Base-by-base conservation (phyloP, 805 yeast genomes). In the Candida hispaniensis region DNA sequence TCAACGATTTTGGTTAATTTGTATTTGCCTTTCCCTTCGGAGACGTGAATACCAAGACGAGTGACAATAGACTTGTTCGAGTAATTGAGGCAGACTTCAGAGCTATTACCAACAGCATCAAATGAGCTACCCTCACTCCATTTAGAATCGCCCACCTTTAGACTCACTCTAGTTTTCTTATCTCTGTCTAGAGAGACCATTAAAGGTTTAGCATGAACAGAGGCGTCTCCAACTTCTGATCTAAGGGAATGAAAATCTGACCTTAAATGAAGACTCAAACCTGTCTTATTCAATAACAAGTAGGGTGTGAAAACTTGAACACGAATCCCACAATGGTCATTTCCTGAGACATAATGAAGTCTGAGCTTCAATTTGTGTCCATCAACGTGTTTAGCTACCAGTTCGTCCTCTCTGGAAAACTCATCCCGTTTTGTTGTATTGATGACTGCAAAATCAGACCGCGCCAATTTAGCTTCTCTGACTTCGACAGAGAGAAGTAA, bases 11-110 rank as follows among this genome's bases (percentile, higher is more conserved):
- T 83, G 0, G 93, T 70, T 42, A 79, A 52, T 36, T 72, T 67
- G 54, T 80, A 88, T 41, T 74, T 75, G 2, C 96, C 97, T 43
- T 73, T 74, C 12, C 97, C 98, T 46, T 85, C 96, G 0, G 67
- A 55, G 6, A 54, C 41, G 17, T 70, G 63, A 16, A 86, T 56
- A 9, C 97, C 97, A 8, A 86, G 58, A 48, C 79, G 75, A 41
- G 73, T 71, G 48, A 85, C 94, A 3, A 51, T 43, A 26, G 49
- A 40, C 18, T 51, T 50, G 14, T 27, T 42, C 2, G 63, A 47
- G 28, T 32, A 23, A 7, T 52, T 46, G 36, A 74, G 53, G 3
- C 58, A 56, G 3, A 69, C 60, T 39, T 74, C 94, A 26, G 69
- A 66, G 1, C 74, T 63, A 44, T 85, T 88, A 0, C 98, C 98